These are phyloP conservation scores for Kazachstania bromeliacearum DNA, from an alignment of 805 yeast species.

Conservation along the genomic window DNA sequence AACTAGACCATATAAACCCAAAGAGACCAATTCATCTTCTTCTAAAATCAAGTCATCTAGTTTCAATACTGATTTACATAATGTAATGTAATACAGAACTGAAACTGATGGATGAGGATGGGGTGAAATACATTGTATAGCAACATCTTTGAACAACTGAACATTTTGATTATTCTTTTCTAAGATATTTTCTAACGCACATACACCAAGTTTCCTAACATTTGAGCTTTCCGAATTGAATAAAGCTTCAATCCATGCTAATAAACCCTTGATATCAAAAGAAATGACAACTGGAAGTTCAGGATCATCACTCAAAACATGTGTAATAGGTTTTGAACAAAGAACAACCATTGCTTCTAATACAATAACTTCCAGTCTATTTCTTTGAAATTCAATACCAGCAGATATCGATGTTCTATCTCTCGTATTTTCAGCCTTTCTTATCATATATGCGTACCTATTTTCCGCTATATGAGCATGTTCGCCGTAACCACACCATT, in stretches of 20 bases:
- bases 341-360: slow-evolving; percentile 78
- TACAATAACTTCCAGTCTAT: slow-evolving; percentile 59
- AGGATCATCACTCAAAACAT: slow-evolving; percentile 25
- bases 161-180: slow-evolving; percentile 46
- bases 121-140: slow-evolving; percentile 61
- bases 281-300: slow-evolving; percentile 41
- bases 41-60: slow-evolving; percentile 40
- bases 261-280: slow-evolving; percentile 58
- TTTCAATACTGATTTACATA: slow-evolving; percentile 54
- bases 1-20: slow-evolving; percentile 73
- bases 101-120: slow-evolving; percentile 42
- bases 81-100: slow-evolving; percentile 59
- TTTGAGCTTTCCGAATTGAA: slow-evolving; percentile 49
- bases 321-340: slow-evolving; percentile 63
- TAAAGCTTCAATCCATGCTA: slow-evolving; percentile 75
- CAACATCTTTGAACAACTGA: slow-evolving; percentile 46
- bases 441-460: slow-evolving; percentile 52
- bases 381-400: slow-evolving; percentile 63
- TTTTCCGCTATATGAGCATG: slow-evolving; percentile 50
- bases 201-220: slow-evolving; percentile 53
- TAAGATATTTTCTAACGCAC: slow-evolving; percentile 63
- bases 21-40: slow-evolving; percentile 59
- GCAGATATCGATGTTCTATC: slow-evolving; percentile 55
- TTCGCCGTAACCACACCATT: slow-evolving; percentile 92
- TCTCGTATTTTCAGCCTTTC: slow-evolving; percentile 30